A percentile compares a stretch with the other conserved stretches of the same genome.
Evolutionary conservation across 2,329 filamentous ascomycete genomes (phyloP).

Genomic region (Trichoderma guizhouense): DNA sequence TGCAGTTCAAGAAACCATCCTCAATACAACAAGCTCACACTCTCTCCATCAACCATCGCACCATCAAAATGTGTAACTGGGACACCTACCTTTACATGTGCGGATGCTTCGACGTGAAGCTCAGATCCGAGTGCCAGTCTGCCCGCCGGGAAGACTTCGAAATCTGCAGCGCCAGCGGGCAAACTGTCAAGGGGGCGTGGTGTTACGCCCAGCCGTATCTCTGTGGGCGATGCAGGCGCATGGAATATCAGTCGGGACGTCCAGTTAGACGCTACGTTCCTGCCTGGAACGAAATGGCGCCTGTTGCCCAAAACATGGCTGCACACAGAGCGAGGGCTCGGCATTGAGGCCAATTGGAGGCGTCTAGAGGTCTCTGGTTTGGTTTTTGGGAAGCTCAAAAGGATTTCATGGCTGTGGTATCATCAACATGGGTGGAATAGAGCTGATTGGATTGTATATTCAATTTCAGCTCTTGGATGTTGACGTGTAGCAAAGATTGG

Average conservation of each 20-base stretch:
- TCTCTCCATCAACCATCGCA: not conserved
- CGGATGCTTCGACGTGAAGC: constrained; percentile 1
- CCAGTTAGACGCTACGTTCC: not conserved
- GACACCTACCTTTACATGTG: constrained; percentile 16
- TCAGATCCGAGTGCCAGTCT: not conserved
- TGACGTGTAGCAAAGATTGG: not conserved
- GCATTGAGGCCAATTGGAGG: not conserved
- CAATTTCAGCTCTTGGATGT: not conserved
- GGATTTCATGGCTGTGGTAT: not conserved
- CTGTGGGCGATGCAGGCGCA: not conserved
- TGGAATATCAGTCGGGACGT: not conserved
- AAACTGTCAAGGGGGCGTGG: not conserved
- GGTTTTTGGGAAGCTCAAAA: not conserved
- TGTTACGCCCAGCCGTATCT: not conserved
- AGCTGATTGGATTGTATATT: not conserved
- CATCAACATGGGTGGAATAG: not conserved
- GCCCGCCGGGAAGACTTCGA: not conserved
- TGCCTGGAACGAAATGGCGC: not conserved
- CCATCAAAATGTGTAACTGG: constrained; percentile 18
- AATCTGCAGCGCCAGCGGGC: not conserved
- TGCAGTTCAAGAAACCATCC: not conserved
- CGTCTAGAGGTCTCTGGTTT: not conserved
- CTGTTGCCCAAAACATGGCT: not conserved
- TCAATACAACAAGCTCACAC: not conserved
- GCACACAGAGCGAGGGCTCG: not conserved